phyloP scores from a whole-genome alignment of 164 flowering plant genomes.

The Echeveria elegans region DNA sequence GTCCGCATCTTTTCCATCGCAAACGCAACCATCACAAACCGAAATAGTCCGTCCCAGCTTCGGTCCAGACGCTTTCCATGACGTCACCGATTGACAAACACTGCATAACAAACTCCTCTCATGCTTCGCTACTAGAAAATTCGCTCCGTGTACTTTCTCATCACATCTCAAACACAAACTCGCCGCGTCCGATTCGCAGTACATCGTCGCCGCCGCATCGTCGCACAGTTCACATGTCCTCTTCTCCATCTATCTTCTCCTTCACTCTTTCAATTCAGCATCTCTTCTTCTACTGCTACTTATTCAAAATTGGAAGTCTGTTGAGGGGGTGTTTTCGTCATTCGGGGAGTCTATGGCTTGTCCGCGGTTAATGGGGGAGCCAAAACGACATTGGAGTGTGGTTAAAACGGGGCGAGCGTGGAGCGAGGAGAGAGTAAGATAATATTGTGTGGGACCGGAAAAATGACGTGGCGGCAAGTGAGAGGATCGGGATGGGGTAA shows the following conservation, averaged over 20 bases:
- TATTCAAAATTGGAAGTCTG: neutral
- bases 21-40: constrained; percentile 24
- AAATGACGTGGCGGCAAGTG: neutral
- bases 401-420: constrained; percentile 1
- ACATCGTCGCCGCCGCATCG: constrained; percentile 33
- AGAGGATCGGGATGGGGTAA: neutral
- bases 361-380: neutral
- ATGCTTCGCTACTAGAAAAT: constrained; percentile 66
- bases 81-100: constrained; percentile 48
- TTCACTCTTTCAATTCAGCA: neutral
- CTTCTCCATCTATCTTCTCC: constrained; percentile 16
- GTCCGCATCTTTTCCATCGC: neutral
- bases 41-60: constrained; percentile 41
- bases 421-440: neutral
- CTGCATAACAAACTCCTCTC: constrained; percentile 45
- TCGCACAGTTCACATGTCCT: constrained; percentile 56
- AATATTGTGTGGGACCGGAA: constrained; percentile 3
- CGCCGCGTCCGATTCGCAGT: constrained; percentile 73
- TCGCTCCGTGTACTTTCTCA: constrained; percentile 66
- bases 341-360: no score
- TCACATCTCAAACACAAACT: constrained; percentile 73
- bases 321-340: neutral
- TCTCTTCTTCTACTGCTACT: neutral
- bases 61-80: constrained; percentile 63
- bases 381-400: neutral